These are phyloP conservation scores for Ceratobasidium sp. DNA, from an alignment of 1,284 basidiomycete genomes.

Conservation along the genomic window DNA sequence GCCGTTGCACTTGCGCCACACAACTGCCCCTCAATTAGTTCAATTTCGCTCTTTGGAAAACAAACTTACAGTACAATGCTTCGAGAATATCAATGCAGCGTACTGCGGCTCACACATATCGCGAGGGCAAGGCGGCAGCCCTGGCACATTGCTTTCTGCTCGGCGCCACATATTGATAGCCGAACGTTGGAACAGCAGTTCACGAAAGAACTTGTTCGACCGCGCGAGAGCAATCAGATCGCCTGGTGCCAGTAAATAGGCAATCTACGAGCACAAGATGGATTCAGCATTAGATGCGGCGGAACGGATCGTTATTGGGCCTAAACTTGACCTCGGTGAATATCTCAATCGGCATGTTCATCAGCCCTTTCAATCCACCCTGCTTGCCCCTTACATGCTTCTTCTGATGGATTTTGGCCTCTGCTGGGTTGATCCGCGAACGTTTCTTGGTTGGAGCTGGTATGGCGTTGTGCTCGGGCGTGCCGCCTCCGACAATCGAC, in stretches of 20 bases:
- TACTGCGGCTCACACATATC: constrained; percentile 10
- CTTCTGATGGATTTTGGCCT: too few relatives aligned
- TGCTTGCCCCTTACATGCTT: constrained; percentile 2
- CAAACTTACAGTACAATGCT: neutral
- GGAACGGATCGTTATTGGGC: too few relatives aligned
- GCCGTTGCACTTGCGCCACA: neutral
- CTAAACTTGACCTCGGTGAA: constrained; percentile 8
- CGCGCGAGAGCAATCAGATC: neutral
- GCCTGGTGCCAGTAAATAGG: neutral
- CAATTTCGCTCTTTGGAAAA: too few relatives aligned
- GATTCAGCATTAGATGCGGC: neutral
- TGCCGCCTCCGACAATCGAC: too few relatives aligned
- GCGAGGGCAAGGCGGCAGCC: neutral
- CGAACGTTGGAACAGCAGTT: neutral
- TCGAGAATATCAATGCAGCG: constrained; percentile 8
- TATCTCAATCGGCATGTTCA: constrained; percentile 22
- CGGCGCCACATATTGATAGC: neutral
- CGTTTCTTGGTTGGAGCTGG: too few relatives aligned
- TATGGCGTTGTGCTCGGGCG: too few relatives aligned
- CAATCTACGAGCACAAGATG: neutral
- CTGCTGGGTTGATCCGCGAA: too few relatives aligned
- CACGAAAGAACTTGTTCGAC: constrained; percentile 14
- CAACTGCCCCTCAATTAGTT: too few relatives aligned
- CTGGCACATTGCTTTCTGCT: too few relatives aligned
- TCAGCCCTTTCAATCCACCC: constrained; percentile 2